phyloP scores from a whole-genome alignment of 1,284 basidiomycete genomes.

The Ceratobasidium sp. region DNA sequence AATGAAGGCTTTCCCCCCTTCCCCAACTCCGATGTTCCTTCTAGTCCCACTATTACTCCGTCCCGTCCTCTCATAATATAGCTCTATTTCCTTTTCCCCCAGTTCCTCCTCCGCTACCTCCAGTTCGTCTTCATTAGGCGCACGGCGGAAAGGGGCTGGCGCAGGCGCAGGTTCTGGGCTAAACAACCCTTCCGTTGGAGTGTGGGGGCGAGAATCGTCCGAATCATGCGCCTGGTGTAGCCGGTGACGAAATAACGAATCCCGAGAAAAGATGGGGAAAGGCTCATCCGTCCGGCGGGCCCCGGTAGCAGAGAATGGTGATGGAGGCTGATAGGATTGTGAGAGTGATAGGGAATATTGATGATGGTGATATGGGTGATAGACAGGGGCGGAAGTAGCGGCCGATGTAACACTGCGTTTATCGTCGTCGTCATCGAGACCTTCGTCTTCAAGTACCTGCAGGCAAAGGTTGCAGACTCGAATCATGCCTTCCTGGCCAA shows the following conservation, averaged over 20 bases:
- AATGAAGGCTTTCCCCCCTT: constrained; percentile 6
- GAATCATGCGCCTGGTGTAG: constrained; percentile 10
- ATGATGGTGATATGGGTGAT: constrained; percentile 63
- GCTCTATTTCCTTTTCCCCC: constrained; percentile 17
- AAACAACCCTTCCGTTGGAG: constrained; percentile 58
- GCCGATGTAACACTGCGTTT: constrained; percentile 75
- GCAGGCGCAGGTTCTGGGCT: constrained; percentile 57
- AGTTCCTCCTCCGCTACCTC: neutral
- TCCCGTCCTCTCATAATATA: constrained; percentile 18
- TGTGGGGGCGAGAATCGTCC: constrained; percentile 58
- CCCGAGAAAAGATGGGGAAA: constrained; percentile 77
- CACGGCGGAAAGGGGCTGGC: constrained; percentile 80
- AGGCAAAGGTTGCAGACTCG: constrained; percentile 94
- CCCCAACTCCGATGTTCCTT: constrained; percentile 12
- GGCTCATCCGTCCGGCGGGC: constrained; percentile 77
- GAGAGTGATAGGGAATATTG: constrained; percentile 25
- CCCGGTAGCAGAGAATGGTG: constrained; percentile 84
- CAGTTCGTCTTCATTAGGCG: constrained; percentile 74
- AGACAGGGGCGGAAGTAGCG: constrained; percentile 55
- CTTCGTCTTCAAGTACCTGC: constrained; percentile 81
- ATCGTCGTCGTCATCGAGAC: constrained; percentile 77
- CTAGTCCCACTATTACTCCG: neutral
- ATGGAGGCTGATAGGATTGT: constrained; percentile 62
- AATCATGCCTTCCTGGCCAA: constrained; percentile 89
- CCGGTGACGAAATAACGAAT: constrained; percentile 52